A percentile compares a stretch with the other conserved stretches of the same genome.
phyloP scores from a whole-genome alignment of 2,329 filamentous ascomycete species.

The Colletotrichum sp. region DNA sequence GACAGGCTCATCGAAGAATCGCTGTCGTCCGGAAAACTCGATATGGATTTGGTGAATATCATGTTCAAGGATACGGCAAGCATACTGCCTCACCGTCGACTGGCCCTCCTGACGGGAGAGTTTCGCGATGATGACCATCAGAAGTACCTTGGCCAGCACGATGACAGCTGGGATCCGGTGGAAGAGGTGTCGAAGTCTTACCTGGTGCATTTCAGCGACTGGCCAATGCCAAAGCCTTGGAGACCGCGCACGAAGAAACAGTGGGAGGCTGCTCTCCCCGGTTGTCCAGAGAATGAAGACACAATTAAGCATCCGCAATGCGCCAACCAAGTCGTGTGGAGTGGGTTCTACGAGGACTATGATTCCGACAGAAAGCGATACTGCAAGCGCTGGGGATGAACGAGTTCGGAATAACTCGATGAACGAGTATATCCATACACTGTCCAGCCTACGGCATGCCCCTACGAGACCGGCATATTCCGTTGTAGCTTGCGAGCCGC shows the following conservation, averaged over 20 bases:
- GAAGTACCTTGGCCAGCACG: slow-evolving; percentile 50
- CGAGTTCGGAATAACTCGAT: background rate
- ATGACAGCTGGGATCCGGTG: slow-evolving; percentile 63
- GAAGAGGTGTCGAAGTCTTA: slow-evolving; percentile 63
- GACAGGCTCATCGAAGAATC: slow-evolving; percentile 45
- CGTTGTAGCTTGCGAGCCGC: background rate
- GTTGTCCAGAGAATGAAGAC: background rate
- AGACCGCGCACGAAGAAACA: background rate
- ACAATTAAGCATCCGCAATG: background rate
- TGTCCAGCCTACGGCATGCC: background rate
- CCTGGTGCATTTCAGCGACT: slow-evolving; percentile 74
- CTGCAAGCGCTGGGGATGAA: background rate
- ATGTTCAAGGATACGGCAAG: slow-evolving; percentile 63
- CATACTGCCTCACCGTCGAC: slow-evolving; percentile 68
- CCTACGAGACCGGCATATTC: background rate
- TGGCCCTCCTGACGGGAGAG: slow-evolving; percentile 66
- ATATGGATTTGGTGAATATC: slow-evolving; percentile 73
- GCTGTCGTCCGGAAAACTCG: slow-evolving; percentile 49
- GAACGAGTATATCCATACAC: background rate
- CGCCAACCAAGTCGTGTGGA: slow-evolving; percentile 8
- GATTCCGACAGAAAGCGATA: background rate
- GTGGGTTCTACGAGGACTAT: slow-evolving; percentile 5
- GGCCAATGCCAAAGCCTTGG: slow-evolving; percentile 70
- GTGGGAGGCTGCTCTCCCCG: slow-evolving; percentile 13
- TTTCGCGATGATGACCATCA: slow-evolving; percentile 59